phyloP scores from a whole-genome alignment of 1,139 yeast species.

The Magnusiomyces tetraspermus region DNA sequence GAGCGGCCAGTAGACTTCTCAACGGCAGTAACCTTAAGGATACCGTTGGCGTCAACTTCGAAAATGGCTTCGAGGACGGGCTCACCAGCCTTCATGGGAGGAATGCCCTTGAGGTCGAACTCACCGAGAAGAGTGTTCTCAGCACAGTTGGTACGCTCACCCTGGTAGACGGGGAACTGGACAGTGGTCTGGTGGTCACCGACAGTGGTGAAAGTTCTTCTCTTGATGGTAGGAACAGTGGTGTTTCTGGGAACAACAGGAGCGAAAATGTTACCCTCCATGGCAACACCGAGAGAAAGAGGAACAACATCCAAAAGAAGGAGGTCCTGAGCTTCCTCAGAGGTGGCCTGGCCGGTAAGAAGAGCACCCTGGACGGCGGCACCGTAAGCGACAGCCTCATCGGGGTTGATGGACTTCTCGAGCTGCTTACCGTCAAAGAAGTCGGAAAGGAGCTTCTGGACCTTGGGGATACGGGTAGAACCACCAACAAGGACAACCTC shows the following conservation, averaged over 20 bases:
- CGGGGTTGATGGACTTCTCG: constrained; percentile 82
- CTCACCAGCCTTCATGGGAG: constrained; percentile 99
- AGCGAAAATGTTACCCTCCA: constrained; percentile 99
- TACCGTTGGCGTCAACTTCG: constrained; percentile 99
- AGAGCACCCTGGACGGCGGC: constrained; percentile 99
- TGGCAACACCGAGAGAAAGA: constrained; percentile 98
- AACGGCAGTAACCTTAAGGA: constrained; percentile 98
- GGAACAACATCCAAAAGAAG: constrained; percentile 97
- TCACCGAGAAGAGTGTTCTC: constrained; percentile 99
- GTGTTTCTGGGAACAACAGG: constrained; percentile 99
- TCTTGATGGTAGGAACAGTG: constrained; percentile 98
- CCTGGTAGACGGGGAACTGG: constrained; percentile 99
- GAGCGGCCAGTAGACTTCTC: constrained; percentile 99
- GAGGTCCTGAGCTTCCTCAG: constrained; percentile 95
- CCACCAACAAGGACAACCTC: constrained; percentile 89
- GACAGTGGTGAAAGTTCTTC: constrained; percentile 99
- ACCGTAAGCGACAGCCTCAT: constrained; percentile 98
- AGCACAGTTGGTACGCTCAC: constrained; percentile 99
- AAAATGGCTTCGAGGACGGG: constrained; percentile 99
- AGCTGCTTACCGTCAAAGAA: constrained; percentile 87
- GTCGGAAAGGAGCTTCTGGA: constrained; percentile 77
- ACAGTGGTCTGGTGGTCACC: constrained; percentile 99
- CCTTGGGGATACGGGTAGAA: constrained; percentile 91
- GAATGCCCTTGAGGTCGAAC: constrained; percentile 97
- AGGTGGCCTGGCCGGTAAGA: constrained; percentile 95